Base-by-base conservation (phyloP, 2,329 filamentous ascomycete genomes). In the Aspergillus aculeatinus region DNA sequence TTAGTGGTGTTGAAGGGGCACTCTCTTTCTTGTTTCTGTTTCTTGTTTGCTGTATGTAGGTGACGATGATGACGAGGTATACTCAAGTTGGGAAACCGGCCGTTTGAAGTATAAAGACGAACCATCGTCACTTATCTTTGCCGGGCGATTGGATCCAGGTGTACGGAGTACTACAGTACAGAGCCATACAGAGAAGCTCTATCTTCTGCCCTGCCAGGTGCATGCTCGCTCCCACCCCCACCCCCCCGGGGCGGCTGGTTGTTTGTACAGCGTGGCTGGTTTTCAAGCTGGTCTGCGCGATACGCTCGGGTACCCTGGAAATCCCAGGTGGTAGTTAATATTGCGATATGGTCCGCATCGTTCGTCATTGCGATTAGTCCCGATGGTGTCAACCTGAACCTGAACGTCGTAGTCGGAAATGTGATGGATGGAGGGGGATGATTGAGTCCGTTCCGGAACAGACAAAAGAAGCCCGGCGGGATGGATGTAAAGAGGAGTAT, bases 211-310 rank as follows among this genome's bases (percentile, higher is more conserved):
- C 39, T 44, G 39, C 27, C 27, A 29, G 27, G 27, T 29, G 27
- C 27, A 29, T 29, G 27, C 33, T 12, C 33, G 11, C 29, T 23
- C 9, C 31, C 21, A 33, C 50, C 31, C 33, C 51, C 23, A 23
- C 23, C 4, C 31, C 31, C 51, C 51, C 51, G 23, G 33, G 33
- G 51, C 52, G 31, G 53, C n/a, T 23, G 25, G 27, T 35, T 48
- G 53, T 48, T 48, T 55, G 53, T 48, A 55, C 53, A 55, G 53
- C 53, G 53, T 55, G 53, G 53, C 52, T 42, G 23, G n/a, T 44
- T 25, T 25, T 31, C 25, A 44, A 23, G 33, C 27, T 44, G 51
- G 48, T 16, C 14, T 55, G 42, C 25, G 53, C 53, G 53, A 55
- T 55, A 55, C 53, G 53, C 53, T 55, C 53, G 53, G 53, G 27